Evolutionary conservation across 2,329 filamentous ascomycete genomes (phyloP), one percentile per base, ranked within the genome.

Genomic region (Hymenoscyphus fructigenus): DNA sequence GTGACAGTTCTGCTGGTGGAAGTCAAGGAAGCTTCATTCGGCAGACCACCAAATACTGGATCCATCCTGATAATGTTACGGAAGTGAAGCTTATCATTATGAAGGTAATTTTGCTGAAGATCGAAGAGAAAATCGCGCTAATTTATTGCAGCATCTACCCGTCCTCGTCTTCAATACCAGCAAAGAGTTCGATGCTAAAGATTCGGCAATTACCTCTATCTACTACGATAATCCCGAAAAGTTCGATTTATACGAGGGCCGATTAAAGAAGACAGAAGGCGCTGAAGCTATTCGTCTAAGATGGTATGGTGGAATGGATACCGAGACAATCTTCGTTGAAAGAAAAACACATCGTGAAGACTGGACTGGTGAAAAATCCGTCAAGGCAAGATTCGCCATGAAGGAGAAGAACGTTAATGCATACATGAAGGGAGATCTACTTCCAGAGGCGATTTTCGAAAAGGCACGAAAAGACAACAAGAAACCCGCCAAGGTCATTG

Each of bases 1-100:
- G 95, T 64, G 95, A 99, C 78, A 92, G 92, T 71, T 83, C 93
- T 7, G 95, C 95, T 17, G 95, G 95, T 72, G 95, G 94, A 63
- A 87, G 85, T 68, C 95, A 99, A 79, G 94, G 93, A 75, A 98
- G 91, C 82, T 99, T 99, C 75, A 88, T 99, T 67, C 91, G 95
- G 66, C 92, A 98, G 76, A 99, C 95, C 0, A 99, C 95, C 36
- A 99, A 99, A 79, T 99, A 99, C 81, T 99, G 95, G 95, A 95
- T 99, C 57, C 95, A 99, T 75, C 92, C 91, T 2, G 95, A 98
- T 79, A 99, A 99, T 75, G 95, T 99, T 72, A 98, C 95, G 5
- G 95, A 99, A 80, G 80, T 99, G 67, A 99, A 99, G 82, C 88
- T 99, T 77, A 94, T 99, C 75, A 93, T 99, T 75, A 83, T 99